Percentiles rank a stretch among this genome's conserved stretches.
Evolutionary conservation across 1,284 basidiomycete species (phyloP).

Genomic region (Cutaneotrichosporon mucoides): DNA sequence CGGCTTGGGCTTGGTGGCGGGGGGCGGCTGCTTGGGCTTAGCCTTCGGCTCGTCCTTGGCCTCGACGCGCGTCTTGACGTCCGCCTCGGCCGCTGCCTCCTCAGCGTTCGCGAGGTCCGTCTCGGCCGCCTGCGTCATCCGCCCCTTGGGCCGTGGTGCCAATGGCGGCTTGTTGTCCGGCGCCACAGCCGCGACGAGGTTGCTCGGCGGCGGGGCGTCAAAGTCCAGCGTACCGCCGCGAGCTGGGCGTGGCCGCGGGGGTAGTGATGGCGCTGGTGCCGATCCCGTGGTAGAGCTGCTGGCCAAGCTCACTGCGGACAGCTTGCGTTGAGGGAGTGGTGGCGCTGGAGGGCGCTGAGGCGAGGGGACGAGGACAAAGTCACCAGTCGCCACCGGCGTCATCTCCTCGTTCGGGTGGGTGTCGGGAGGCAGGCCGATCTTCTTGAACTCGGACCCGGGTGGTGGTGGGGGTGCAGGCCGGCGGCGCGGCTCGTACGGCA

Average conservation of each 20-base stretch:
- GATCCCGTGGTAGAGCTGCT: background rate
- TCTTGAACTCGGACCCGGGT: conserved; percentile 12
- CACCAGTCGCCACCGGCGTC: conserved; percentile 38
- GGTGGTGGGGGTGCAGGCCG: conserved; percentile 11
- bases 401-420: conserved; percentile 10
- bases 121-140: background rate
- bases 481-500: conserved; percentile 13
- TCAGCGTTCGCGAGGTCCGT: no score
- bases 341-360: conserved; percentile 6
- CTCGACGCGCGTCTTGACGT: no score
- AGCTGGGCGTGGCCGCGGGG: background rate
- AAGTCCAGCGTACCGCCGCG: conserved; percentile 14
- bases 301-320: background rate
- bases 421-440: conserved; percentile 12
- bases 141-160: background rate
- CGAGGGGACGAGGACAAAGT: conserved; percentile 37
- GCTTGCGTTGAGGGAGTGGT: conserved; percentile 3
- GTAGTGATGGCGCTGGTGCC: background rate
- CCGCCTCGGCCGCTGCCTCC: no score
- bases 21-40: background rate
- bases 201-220: conserved; percentile 8
- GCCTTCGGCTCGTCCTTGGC: background rate
- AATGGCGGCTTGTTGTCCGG: conserved; percentile 5
- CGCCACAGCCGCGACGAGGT: conserved; percentile 6
- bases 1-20: background rate